Conservation (phyloP, 805 yeast genomes). For the Pichia occidentalis region DNA sequence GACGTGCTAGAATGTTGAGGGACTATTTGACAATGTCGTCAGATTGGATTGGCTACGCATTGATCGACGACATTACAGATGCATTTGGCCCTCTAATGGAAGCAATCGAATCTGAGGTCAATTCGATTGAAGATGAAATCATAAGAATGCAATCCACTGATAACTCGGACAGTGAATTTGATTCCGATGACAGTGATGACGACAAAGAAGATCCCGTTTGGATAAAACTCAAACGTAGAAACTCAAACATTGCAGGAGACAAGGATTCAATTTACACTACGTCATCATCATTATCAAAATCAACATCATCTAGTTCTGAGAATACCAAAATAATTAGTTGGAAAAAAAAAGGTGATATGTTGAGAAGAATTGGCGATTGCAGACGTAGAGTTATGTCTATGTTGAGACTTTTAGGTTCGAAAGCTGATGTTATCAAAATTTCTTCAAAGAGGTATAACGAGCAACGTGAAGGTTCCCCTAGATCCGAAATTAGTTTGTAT, state of each 20-base stretch:
- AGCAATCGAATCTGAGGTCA: slow-evolving; percentile 89
- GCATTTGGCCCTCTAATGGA: slow-evolving; percentile 96
- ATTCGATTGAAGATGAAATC: slow-evolving; percentile 89
- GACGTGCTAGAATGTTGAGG: slow-evolving; percentile 80
- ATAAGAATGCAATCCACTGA: slow-evolving; percentile 73
- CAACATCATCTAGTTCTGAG: slow-evolving; percentile 30
- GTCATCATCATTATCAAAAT: slow-evolving; percentile 16
- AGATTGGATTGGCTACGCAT: slow-evolving; percentile 96
- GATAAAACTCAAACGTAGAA: slow-evolving; percentile 25
- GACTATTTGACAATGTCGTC: slow-evolving; percentile 88
- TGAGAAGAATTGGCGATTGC: slow-evolving; percentile 90
- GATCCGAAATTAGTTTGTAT: slow-evolving; percentile 87
- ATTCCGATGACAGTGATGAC: slow-evolving; percentile 36
- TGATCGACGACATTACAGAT: slow-evolving; percentile 95
- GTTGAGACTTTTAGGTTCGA: slow-evolving; percentile 74
- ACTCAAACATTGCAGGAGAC: slow-evolving; percentile 25
- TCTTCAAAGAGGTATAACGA: slow-evolving; percentile 88
- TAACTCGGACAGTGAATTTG: slow-evolving; percentile 41
- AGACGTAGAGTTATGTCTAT: slow-evolving; percentile 92
- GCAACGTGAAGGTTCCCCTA: slow-evolving; percentile 71
- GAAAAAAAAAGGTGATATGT: slow-evolving; percentile 92
- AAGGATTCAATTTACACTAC: slow-evolving; percentile 18
- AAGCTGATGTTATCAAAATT: slow-evolving; percentile 97
- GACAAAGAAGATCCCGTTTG: slow-evolving; percentile 33
- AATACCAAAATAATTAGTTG: slow-evolving; percentile 53